Evolutionary conservation across 2,329 filamentous ascomycete species (phyloP).

Genomic region (Teratosphaeria viscida): DNA sequence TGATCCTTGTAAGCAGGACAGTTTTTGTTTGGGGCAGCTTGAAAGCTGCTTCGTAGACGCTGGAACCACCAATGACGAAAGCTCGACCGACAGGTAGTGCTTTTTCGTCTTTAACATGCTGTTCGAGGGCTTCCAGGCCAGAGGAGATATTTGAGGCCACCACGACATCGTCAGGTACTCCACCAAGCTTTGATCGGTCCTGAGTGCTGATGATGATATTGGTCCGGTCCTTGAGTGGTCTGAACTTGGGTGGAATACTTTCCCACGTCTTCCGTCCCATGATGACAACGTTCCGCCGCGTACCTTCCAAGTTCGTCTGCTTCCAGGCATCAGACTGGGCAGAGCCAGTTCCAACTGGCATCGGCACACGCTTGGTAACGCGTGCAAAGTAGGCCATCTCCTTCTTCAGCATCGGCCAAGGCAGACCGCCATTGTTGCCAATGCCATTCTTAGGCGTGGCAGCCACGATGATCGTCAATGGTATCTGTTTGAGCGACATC

Average conservation of each 20-base stretch:
- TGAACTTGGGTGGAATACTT: slow-evolving; percentile 66
- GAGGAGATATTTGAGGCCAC: slow-evolving; percentile 34
- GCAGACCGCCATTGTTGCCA: slow-evolving; percentile 64
- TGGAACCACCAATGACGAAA: slow-evolving; percentile 83
- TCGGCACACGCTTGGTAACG: slow-evolving; percentile 63
- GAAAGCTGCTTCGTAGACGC: slow-evolving; percentile 70
- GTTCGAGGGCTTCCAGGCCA: slow-evolving; percentile 24
- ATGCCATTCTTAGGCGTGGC: slow-evolving; percentile 84
- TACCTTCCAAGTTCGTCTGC: slow-evolving; percentile 10
- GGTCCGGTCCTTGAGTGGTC: slow-evolving; percentile 67
- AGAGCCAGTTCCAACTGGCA: slow-evolving; percentile 32
- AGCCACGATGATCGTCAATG: slow-evolving; percentile 83
- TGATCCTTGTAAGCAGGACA: slow-evolving; percentile 60
- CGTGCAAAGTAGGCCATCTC: slow-evolving; percentile 96
- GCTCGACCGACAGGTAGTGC: slow-evolving; percentile 42
- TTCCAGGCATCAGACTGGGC: slow-evolving; percentile 15
- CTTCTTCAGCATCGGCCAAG: slow-evolving; percentile 78
- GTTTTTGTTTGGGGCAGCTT: slow-evolving; percentile 45
- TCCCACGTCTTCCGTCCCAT: slow-evolving; percentile 99
- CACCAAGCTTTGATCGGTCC: slow-evolving; percentile 10
- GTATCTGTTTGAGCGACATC: slow-evolving; percentile 20
- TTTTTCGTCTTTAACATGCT: slow-evolving; percentile 14
- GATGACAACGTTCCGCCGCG: slow-evolving; percentile 55
- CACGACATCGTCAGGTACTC: slow-evolving; percentile 39
- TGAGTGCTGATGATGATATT: slow-evolving; percentile 69